Evolutionary conservation across 768 basidiomycete genomes (phyloP).

Genomic region (Suillus subaureus): DNA sequence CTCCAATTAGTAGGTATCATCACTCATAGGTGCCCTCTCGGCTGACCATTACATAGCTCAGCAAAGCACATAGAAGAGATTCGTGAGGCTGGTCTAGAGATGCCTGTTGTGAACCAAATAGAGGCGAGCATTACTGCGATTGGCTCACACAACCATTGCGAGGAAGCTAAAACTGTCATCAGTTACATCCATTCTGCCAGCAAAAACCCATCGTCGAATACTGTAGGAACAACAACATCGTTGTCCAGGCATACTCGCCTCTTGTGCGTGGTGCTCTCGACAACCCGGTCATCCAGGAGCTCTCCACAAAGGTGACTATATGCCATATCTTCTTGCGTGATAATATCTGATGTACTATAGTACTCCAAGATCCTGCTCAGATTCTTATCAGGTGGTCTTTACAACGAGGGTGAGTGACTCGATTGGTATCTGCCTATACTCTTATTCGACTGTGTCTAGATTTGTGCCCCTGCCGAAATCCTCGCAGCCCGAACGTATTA

Average conservation of each 20-base stretch:
- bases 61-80: constrained; percentile 73
- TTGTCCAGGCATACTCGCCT: constrained; percentile 43
- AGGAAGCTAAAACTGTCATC: neutral
- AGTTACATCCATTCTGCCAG: constrained; percentile 39
- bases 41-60: constrained; percentile 39
- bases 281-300: constrained; percentile 47
- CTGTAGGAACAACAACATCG: constrained; percentile 40
- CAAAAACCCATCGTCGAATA: constrained; percentile 35
- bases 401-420: constrained; percentile 61
- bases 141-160: neutral
- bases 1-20: constrained; percentile 64
- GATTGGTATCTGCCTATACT: neutral
- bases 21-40: neutral
- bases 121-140: constrained; percentile 47
- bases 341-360: constrained; percentile 29
- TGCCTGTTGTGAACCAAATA: constrained; percentile 73
- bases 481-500: constrained; percentile 43
- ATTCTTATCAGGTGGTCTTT: constrained; percentile 85
- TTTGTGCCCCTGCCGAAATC: constrained; percentile 54
- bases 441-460: constrained; percentile 22
- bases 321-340: neutral
- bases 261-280: constrained; percentile 41
- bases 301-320: constrained; percentile 53
- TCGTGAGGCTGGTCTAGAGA: constrained; percentile 54
- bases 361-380: constrained; percentile 63